Conservation (phyloP, 768 basidiomycete species). For the Mycena vitilis region DNA sequence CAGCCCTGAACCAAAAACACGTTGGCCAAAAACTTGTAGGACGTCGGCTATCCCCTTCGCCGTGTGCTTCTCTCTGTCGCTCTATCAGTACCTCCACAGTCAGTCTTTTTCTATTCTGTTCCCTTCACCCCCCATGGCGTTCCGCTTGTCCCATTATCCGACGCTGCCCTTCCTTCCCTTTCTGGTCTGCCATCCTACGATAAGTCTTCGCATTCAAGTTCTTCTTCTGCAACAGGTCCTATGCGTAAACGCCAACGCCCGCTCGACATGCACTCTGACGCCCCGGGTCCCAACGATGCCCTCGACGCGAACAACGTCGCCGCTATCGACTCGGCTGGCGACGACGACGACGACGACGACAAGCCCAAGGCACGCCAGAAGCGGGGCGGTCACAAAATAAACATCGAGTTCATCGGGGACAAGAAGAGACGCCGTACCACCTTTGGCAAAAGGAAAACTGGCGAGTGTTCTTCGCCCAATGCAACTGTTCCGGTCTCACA, state of each 20-base stretch:
- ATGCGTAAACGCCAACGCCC: slow-evolving; percentile 80
- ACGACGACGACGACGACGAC: slow-evolving; percentile 88
- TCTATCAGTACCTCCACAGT: slow-evolving; percentile 27
- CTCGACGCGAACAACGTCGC: slow-evolving; percentile 60
- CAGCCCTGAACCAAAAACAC: no score
- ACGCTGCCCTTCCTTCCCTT: slow-evolving; percentile 52
- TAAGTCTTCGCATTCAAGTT: slow-evolving; percentile 48
- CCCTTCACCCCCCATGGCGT: slow-evolving; percentile 33
- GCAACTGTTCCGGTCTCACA: slow-evolving; percentile 56
- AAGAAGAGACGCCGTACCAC: slow-evolving; percentile 99
- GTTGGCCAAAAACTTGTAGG: no score
- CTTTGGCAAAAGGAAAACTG: slow-evolving; percentile 99
- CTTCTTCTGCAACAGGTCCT: slow-evolving; percentile 60
- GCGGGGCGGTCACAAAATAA: slow-evolving; percentile 96
- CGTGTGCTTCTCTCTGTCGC: no score
- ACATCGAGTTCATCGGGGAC: slow-evolving; percentile 99
- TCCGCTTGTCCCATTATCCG: slow-evolving; percentile 28
- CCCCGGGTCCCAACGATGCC: slow-evolving; percentile 53
- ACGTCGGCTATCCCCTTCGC: no score
- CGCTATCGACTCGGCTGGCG: slow-evolving; percentile 77
- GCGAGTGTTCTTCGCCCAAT: slow-evolving; percentile 66
- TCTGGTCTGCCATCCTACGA: slow-evolving; percentile 51
- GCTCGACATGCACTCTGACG: slow-evolving; percentile 60
- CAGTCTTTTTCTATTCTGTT: slow-evolving; percentile 25
- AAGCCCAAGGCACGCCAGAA: slow-evolving; percentile 87